These are phyloP conservation scores for Heliophila coronopifolia DNA, from an alignment of 441 rosid genomes.

Conservation along the genomic window DNA sequence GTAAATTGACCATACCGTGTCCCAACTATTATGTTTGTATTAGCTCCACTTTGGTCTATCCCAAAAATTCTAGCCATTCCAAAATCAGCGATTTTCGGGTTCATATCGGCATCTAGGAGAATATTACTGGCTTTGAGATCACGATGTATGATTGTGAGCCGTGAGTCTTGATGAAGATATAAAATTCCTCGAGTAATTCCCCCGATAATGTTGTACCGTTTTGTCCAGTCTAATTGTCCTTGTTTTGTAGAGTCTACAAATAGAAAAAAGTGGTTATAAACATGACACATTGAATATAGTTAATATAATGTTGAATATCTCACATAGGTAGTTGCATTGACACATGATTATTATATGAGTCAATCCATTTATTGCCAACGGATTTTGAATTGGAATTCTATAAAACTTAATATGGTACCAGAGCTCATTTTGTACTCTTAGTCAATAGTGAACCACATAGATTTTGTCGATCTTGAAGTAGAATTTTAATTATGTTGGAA, in stretches of 20 bases:
- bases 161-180: constrained; percentile 25
- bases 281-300: not conserved
- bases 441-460: too few relatives aligned
- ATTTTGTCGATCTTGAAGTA: too few relatives aligned
- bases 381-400: too few relatives aligned
- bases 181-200: constrained; percentile 39
- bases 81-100: constrained; percentile 43
- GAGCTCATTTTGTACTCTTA: too few relatives aligned
- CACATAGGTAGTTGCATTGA: too few relatives aligned
- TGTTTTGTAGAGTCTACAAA: constrained; percentile 31
- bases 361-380: too few relatives aligned
- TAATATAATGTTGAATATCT: too few relatives aligned
- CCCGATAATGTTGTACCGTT: constrained; percentile 33
- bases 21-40: constrained; percentile 30
- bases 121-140: constrained; percentile 20
- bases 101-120: constrained; percentile 29
- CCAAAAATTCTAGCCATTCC: constrained; percentile 37
- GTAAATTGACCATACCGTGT: too few relatives aligned
- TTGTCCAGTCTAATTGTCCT: constrained; percentile 35
- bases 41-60: constrained; percentile 29
- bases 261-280: too few relatives aligned
- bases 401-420: too few relatives aligned
- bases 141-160: constrained; percentile 19
- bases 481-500: too few relatives aligned
- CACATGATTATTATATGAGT: too few relatives aligned